Percentiles rank a stretch among this genome's conserved stretches.
Conservation (phyloP, 2,329 filamentous ascomycete species). For the Aureobasidium sp. region DNA sequence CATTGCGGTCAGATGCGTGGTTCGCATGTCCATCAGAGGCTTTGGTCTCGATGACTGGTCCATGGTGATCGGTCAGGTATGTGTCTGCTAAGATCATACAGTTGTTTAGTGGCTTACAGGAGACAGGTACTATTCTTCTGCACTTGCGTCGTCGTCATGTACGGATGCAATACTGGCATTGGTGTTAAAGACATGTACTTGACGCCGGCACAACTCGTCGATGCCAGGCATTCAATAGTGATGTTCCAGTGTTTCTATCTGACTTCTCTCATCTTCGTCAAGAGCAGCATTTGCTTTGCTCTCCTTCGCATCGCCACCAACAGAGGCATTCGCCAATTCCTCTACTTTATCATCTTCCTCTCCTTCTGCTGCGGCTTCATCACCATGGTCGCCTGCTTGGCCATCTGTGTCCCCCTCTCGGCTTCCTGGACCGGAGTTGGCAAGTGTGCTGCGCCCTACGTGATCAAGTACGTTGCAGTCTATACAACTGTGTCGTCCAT, state of each 20-base stretch:
- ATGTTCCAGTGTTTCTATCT: constrained; percentile 46
- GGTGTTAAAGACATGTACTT: constrained; percentile 16
- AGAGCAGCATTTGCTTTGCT: constrained; percentile 44
- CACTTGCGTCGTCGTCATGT: constrained; percentile 6
- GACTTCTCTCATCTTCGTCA: constrained; percentile 38
- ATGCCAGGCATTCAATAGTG: constrained; percentile 35
- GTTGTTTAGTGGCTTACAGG: background rate
- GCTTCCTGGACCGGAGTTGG: constrained; percentile 16
- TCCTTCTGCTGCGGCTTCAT: constrained; percentile 19
- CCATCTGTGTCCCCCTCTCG: constrained; percentile 18
- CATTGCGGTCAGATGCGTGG: constrained; percentile 12
- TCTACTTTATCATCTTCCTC: constrained; percentile 18
- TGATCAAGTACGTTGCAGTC: constrained; percentile 15
- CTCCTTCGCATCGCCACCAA: constrained; percentile 43
- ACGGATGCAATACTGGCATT: constrained; percentile 14
- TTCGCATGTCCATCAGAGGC: constrained; percentile 14
- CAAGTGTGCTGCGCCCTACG: constrained; percentile 8
- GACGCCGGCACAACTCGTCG: background rate
- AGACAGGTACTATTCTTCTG: constrained; percentile 13
- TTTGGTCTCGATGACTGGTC: constrained; percentile 18
- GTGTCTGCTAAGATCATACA: background rate
- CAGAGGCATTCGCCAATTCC: constrained; percentile 19
- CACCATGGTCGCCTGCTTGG: constrained; percentile 19
- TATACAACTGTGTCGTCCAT: constrained; percentile 13
- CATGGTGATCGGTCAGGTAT: constrained; percentile 16